Evolutionary conservation across 306 rosid species (phyloP).

Genomic region (Heteromeles arbutifolia): DNA sequence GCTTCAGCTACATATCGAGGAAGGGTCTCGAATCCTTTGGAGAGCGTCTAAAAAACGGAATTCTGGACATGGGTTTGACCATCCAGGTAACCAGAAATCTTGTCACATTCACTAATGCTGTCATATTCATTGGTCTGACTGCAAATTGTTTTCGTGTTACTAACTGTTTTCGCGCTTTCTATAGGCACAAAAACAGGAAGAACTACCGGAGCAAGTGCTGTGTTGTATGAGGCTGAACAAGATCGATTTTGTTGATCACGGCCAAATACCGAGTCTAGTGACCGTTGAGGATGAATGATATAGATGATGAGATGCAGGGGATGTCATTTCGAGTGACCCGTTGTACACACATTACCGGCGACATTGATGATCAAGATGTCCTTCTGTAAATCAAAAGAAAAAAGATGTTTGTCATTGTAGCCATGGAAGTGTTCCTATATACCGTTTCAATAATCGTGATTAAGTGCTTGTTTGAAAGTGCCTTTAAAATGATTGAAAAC

Average conservation of each 20-base stretch:
- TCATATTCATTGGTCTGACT: neutral
- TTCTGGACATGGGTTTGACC: conserved; percentile 72
- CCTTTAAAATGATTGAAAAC: too few relatives aligned
- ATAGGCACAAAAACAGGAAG: conserved; percentile 91
- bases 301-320: conserved; percentile 5
- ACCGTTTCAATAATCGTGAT: neutral
- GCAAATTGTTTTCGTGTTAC: neutral
- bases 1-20: conserved; percentile 92
- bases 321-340: too few relatives aligned
- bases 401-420: neutral
- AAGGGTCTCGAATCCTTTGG: conserved; percentile 86
- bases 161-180: neutral
- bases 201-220: conserved; percentile 80
- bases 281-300: conserved; percentile 40
- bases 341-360: neutral
- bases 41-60: conserved; percentile 68
- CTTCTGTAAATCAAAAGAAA: conserved; percentile 4
- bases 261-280: conserved; percentile 61
- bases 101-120: neutral
- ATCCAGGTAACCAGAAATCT: conserved; percentile 53
- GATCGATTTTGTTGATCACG: conserved; percentile 66
- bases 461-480: neutral
- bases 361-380: neutral
- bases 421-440: neutral
- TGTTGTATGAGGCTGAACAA: conserved; percentile 90